phyloP scores from a whole-genome alignment of 768 basidiomycete genomes.

The Phaffia australis region DNA sequence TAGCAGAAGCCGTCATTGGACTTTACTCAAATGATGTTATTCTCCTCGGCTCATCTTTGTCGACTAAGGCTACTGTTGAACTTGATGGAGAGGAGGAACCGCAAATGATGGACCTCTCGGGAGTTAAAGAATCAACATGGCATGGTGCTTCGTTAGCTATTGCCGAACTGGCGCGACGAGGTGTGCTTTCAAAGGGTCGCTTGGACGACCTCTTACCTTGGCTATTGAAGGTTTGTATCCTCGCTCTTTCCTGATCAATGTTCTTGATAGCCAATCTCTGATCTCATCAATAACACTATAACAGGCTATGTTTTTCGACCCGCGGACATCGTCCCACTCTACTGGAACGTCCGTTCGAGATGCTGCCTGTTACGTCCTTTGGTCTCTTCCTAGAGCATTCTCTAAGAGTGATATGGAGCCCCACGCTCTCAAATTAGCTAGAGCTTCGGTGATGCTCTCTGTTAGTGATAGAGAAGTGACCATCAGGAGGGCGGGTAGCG shows the following conservation, averaged over 20 bases:
- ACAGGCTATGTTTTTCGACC: constrained; percentile 83
- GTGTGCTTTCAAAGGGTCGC: constrained; percentile 51
- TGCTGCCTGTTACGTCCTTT: constrained; percentile 83
- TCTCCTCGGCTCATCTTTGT: constrained; percentile 56
- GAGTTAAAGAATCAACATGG: constrained; percentile 66
- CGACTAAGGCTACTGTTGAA: constrained; percentile 31
- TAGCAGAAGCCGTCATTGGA: constrained; percentile 64
- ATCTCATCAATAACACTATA: not conserved
- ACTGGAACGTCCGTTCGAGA: constrained; percentile 91
- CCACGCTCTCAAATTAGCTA: constrained; percentile 57
- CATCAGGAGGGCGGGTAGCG: constrained; percentile 88
- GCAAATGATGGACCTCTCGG: constrained; percentile 33
- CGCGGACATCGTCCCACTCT: constrained; percentile 82
- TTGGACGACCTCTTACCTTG: constrained; percentile 61
- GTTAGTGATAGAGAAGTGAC: constrained; percentile 88
- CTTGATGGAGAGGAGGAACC: constrained; percentile 28
- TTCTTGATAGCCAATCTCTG: not conserved
- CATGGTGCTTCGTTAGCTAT: constrained; percentile 87
- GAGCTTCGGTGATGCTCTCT: constrained; percentile 62
- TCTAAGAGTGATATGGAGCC: constrained; percentile 45
- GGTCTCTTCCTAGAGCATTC: constrained; percentile 75
- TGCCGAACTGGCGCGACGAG: constrained; percentile 82
- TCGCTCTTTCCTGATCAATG: not conserved
- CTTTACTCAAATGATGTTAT: constrained; percentile 68
- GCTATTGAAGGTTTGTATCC: constrained; percentile 60